Conservation (phyloP, 2,329 filamentous ascomycete species). For the Moelleriella libera region DNA sequence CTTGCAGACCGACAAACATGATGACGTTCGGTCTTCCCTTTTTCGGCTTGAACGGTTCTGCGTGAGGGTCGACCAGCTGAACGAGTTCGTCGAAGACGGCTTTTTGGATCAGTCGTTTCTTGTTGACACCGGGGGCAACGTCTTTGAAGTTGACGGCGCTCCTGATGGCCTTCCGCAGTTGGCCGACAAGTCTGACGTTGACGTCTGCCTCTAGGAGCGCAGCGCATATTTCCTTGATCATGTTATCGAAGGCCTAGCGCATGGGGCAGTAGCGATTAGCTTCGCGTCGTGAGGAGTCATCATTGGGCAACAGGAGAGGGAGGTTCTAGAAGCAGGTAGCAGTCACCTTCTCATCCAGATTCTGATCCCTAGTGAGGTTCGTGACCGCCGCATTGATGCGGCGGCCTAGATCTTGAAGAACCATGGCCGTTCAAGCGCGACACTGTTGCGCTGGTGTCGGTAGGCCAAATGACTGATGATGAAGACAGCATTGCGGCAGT, state of each 20-base stretch:
- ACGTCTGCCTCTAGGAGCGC: constrained; percentile 95
- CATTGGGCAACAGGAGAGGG: neutral
- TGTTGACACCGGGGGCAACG: constrained; percentile 81
- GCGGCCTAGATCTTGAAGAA: constrained; percentile 96
- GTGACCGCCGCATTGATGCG: constrained; percentile 95
- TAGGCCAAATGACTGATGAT: neutral
- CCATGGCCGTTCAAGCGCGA: constrained; percentile 43
- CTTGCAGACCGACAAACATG: constrained; percentile 98
- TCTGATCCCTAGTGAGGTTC: constrained; percentile 81
- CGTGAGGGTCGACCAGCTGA: constrained; percentile 86
- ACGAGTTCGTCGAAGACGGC: constrained; percentile 95
- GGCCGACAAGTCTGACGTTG: constrained; percentile 84
- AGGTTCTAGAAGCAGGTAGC: neutral
- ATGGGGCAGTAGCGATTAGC: too few species aligned
- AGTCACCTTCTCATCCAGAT: constrained; percentile 84
- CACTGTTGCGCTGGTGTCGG: neutral
- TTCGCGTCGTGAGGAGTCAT: neutral
- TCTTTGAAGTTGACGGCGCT: constrained; percentile 88
- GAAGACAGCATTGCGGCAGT: neutral
- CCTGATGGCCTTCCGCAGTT: constrained; percentile 87
- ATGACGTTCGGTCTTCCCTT: constrained; percentile 95
- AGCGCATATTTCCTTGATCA: constrained; percentile 96
- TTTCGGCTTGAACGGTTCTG: constrained; percentile 90
- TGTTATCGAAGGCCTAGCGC: constrained; percentile 75
- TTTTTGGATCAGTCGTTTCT: constrained; percentile 96